A percentile compares a stretch with the other conserved stretches of the same genome.
Evolutionary conservation across 495 filamentous ascomycete species (phyloP).

Genomic region (Aspergillus ostianus): DNA sequence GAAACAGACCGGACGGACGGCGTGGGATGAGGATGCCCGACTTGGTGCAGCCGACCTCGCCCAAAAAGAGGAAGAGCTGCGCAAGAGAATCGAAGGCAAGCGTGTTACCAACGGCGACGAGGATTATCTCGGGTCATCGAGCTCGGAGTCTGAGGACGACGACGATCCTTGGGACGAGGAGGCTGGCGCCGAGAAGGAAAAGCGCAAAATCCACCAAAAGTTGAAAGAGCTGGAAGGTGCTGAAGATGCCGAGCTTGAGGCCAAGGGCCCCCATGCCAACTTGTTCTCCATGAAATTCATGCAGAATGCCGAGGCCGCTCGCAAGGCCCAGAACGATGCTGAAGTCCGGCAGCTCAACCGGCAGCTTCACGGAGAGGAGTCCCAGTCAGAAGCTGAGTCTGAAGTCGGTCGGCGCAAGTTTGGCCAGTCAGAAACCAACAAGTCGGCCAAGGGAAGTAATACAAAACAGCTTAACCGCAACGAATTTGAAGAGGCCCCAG

Average conservation of each 20-base stretch:
- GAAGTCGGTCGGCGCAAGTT: slow-evolving; percentile 65
- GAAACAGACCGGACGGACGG: slow-evolving; percentile 72
- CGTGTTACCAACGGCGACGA: slow-evolving; percentile 51
- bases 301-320: slow-evolving; percentile 77
- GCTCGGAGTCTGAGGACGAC: slow-evolving; percentile 57
- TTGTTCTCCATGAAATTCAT: slow-evolving; percentile 86
- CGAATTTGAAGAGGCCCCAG: slow-evolving; percentile 60
- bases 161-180: slow-evolving; percentile 54
- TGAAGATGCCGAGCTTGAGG: slow-evolving; percentile 29
- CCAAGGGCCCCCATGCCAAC: slow-evolving; percentile 45
- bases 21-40: slow-evolving; percentile 82
- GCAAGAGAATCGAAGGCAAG: slow-evolving; percentile 80
- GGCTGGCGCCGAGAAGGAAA: slow-evolving; percentile 53
- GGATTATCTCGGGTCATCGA: slow-evolving; percentile 44
- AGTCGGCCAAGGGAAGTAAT: slow-evolving; percentile 20
- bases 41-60: slow-evolving; percentile 79
- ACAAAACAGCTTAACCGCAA: slow-evolving; percentile 33
- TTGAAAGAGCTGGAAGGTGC: slow-evolving; percentile 57
- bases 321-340: slow-evolving; percentile 76
- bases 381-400: slow-evolving; percentile 54
- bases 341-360: slow-evolving; percentile 71
- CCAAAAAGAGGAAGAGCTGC: slow-evolving; percentile 78
- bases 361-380: slow-evolving; percentile 62
- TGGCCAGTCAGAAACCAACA: slow-evolving; percentile 44
- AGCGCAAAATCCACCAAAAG: slow-evolving; percentile 52